Percentiles rank a stretch among this genome's conserved stretches.
phyloP scores from a whole-genome alignment of 2,329 filamentous ascomycete genomes.

The Cladobotryum protrusum region DNA sequence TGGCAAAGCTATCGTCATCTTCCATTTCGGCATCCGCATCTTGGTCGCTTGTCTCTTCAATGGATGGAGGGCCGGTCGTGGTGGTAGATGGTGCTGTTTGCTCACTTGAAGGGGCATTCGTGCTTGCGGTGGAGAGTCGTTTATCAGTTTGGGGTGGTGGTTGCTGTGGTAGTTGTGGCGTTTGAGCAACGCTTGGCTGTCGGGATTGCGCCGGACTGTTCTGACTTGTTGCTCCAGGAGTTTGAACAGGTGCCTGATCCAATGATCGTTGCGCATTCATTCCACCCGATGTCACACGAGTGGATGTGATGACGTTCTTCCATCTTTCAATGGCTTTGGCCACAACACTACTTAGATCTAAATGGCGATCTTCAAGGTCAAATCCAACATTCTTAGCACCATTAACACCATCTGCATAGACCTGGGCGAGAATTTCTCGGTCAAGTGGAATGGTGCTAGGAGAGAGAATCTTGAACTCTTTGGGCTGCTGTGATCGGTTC shows the following conservation, averaged over 20 bases:
- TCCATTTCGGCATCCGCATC: conserved; percentile 49
- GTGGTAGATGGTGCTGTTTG: conserved; percentile 25
- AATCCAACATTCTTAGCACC: conserved; percentile 38
- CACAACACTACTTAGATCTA: conserved; percentile 47
- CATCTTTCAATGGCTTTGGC: conserved; percentile 53
- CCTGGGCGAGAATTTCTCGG: conserved; percentile 39
- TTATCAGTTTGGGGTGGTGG: conserved; percentile 17
- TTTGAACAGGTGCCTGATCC: conserved; percentile 26
- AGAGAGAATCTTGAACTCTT: conserved; percentile 49
- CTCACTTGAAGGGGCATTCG: conserved; percentile 29
- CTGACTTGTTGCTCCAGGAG: conserved; percentile 16
- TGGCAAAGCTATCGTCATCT: conserved; percentile 49
- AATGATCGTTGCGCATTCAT: conserved; percentile 47
- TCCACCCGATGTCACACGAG: conserved; percentile 37
- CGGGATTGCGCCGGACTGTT: conserved; percentile 19
- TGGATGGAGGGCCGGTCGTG: conserved; percentile 32
- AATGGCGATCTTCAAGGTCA: conserved; percentile 43
- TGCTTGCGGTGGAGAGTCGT: conserved; percentile 30
- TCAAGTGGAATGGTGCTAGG: conserved; percentile 49
- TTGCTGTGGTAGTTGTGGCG: not conserved
- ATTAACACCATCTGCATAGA: conserved; percentile 41
- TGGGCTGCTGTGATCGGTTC: conserved; percentile 52
- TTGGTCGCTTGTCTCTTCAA: conserved; percentile 42
- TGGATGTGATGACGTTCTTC: conserved; percentile 54
- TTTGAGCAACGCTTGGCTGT: conserved; percentile 18